Conservation (phyloP, 2,329 filamentous ascomycete genomes). For the Shiraia bambusicola region DNA sequence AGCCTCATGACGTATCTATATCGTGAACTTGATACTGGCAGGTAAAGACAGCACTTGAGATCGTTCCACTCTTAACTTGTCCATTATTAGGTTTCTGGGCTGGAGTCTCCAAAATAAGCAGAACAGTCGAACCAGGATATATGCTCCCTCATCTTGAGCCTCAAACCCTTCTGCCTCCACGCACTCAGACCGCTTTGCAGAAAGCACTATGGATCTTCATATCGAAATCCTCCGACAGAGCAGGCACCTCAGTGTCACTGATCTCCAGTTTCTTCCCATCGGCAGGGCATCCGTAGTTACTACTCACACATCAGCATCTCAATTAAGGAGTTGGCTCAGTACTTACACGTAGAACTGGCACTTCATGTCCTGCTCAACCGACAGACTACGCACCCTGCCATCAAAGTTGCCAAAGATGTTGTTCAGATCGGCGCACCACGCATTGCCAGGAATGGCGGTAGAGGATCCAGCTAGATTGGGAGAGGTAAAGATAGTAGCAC, state of each 20-base stretch:
- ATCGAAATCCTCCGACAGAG: conserved; percentile 1
- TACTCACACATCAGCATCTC: conserved; percentile 1
- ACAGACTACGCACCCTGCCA: conserved; percentile 15
- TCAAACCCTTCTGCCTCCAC: too few species aligned
- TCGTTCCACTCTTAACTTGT: too few species aligned
- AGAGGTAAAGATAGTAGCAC: conserved; percentile 15
- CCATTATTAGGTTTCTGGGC: too few species aligned
- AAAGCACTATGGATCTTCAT: conserved; percentile 1
- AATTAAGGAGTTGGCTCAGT: not conserved
- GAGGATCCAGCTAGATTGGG: conserved; percentile 7
- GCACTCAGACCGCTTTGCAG: not conserved
- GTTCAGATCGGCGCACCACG: conserved; percentile 17
- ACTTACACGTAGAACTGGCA: conserved; percentile 27
- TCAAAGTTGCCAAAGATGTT: conserved; percentile 24
- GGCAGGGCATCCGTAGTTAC: conserved; percentile 1
- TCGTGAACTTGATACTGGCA: too few species aligned
- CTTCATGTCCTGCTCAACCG: conserved; percentile 14
- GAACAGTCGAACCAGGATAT: too few species aligned
- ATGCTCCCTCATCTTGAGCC: too few species aligned
- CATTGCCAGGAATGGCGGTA: conserved; percentile 10
- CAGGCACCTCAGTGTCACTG: conserved; percentile 1
- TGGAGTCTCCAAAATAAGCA: too few species aligned
- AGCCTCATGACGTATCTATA: too few species aligned
- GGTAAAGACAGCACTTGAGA: too few species aligned
- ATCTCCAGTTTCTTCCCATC: conserved; percentile 1